A percentile compares a stretch with the other conserved stretches of the same genome.
Evolutionary conservation across 1,284 basidiomycete genomes (phyloP).

Genomic region (Meripilus lineatus): DNA sequence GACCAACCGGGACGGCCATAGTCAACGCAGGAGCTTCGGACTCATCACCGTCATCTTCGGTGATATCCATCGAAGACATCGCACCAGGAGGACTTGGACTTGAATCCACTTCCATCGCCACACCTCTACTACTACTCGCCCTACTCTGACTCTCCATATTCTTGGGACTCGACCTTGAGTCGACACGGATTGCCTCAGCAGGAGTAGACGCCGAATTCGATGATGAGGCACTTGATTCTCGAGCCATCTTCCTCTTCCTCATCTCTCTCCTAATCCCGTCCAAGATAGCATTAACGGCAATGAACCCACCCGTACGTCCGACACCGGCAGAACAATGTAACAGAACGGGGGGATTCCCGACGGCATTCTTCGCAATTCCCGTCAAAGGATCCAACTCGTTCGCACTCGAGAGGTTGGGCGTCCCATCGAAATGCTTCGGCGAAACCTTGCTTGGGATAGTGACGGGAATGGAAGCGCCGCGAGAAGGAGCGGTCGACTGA

Average conservation of each 20-base stretch:
- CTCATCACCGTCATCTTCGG: slow-evolving; percentile 3
- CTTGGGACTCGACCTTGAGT: background rate
- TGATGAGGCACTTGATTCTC: slow-evolving; percentile 11
- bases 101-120: slow-evolving; percentile 29
- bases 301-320: slow-evolving; percentile 88
- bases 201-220: slow-evolving; percentile 5
- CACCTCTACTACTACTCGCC: slow-evolving; percentile 15
- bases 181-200: background rate
- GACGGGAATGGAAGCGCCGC: background rate
- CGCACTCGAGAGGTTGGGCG: slow-evolving; percentile 9
- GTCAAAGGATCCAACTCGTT: slow-evolving; percentile 40
- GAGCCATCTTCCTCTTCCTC: slow-evolving; percentile 27
- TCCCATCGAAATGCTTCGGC: slow-evolving; percentile 1
- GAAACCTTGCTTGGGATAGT: background rate
- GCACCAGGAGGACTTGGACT: slow-evolving; percentile 13
- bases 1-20: slow-evolving; percentile 33
- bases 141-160: slow-evolving; percentile 13
- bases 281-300: slow-evolving; percentile 82
- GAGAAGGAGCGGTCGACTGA: background rate
- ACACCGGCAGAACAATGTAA: slow-evolving; percentile 89
- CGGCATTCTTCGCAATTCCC: slow-evolving; percentile 45
- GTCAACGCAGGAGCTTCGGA: slow-evolving; percentile 16
- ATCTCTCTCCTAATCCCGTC: slow-evolving; percentile 73
- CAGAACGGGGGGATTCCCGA: slow-evolving; percentile 51
- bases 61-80: slow-evolving; percentile 14